Evolutionary conservation across 441 rosid genomes (phyloP).

Genomic region (Kokia cookei): DNA sequence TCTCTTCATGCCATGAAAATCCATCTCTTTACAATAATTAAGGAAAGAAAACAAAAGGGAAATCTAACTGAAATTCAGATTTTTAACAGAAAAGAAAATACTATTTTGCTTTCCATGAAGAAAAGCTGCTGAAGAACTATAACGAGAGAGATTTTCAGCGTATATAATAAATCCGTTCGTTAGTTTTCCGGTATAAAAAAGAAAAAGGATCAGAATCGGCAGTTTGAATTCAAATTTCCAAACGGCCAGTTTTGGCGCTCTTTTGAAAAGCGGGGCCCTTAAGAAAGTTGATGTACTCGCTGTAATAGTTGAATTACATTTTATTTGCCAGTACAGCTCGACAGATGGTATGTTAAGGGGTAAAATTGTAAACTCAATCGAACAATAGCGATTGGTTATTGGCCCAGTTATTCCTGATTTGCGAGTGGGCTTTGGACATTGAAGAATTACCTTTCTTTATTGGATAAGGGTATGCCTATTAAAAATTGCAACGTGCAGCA

Average conservation of each 20-base stretch:
- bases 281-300: neutral
- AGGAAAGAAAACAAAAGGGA: neutral
- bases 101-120: neutral
- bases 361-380: neutral
- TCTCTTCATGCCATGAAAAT: conserved; percentile 46
- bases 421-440: neutral
- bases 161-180: neutral
- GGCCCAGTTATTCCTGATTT: neutral
- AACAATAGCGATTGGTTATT: neutral
- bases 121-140: neutral
- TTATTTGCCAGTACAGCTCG: neutral
- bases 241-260: conserved; percentile 6
- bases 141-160: neutral
- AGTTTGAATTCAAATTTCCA: neutral
- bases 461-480: neutral
- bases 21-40: conserved; percentile 22
- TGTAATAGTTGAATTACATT: neutral
- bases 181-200: neutral
- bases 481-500: neutral
- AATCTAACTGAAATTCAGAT: neutral
- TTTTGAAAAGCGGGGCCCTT: neutral
- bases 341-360: neutral
- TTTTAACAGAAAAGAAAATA: neutral
- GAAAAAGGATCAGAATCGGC: too few relatives aligned
- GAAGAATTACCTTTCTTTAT: too few relatives aligned